phyloP scores from a whole-genome alignment of 1,284 basidiomycete genomes.

The Tilletia walkeri region DNA sequence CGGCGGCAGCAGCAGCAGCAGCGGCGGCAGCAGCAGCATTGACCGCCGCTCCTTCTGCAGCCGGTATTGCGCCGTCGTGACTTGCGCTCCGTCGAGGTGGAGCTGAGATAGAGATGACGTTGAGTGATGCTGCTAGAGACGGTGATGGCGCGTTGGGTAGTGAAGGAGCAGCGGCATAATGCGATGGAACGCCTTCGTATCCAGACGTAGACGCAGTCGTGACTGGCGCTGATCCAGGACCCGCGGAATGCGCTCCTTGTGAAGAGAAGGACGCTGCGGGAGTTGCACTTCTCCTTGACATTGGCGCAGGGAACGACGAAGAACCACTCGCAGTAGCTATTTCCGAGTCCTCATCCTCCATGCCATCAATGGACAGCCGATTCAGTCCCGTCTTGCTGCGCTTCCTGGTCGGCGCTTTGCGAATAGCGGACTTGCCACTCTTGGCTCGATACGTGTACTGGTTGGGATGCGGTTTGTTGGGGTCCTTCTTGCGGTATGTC shows the following conservation, averaged over 20 bases:
- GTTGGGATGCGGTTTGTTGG: constrained; percentile 15
- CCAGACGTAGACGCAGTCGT: no score
- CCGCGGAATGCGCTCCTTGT: no score
- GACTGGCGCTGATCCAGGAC: no score
- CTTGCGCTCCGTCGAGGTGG: neutral
- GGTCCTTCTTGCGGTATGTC: constrained; percentile 18
- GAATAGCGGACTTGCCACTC: neutral
- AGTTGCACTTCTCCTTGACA: neutral
- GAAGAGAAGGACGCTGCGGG: neutral
- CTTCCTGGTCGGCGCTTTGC: neutral
- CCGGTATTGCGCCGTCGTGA: no score
- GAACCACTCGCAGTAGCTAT: no score
- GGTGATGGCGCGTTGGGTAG: no score
- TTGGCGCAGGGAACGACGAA: no score
- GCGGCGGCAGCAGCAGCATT: neutral
- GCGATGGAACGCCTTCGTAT: no score
- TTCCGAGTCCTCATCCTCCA: neutral
- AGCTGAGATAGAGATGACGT: neutral
- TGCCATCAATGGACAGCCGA: neutral
- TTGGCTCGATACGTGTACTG: constrained; percentile 15
- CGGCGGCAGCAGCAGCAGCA: constrained; percentile 1
- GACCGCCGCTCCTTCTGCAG: neutral
- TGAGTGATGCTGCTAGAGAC: no score
- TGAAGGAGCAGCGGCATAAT: no score
- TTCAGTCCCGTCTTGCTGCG: neutral